Evolutionary conservation across 148 eudicot genomes (phyloP).

Genomic region (Persicaria maculosa): DNA sequence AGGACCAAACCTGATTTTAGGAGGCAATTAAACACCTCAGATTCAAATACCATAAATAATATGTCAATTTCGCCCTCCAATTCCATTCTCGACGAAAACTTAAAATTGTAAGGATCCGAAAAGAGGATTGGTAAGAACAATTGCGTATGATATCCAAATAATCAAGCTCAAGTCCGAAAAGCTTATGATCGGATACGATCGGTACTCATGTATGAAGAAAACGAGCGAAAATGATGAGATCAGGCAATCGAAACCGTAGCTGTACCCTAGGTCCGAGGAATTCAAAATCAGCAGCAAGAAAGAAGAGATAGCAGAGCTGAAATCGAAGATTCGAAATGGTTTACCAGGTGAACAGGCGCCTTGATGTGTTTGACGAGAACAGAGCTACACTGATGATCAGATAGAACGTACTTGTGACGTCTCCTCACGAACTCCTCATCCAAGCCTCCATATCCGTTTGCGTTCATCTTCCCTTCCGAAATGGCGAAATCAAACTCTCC

Average conservation of each 20-base stretch:
- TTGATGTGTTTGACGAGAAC: conserved; percentile 69
- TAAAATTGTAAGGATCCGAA: neutral
- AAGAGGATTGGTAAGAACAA: neutral
- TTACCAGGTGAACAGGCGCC: conserved; percentile 76
- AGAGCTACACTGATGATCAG: conserved; percentile 63
- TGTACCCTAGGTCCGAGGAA: neutral
- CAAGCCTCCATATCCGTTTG: conserved; percentile 24
- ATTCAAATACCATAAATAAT: neutral
- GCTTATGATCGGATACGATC: no score
- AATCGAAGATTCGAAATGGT: neutral
- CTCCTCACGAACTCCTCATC: conserved; percentile 50
- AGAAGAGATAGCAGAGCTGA: conserved; percentile 1
- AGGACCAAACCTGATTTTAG: conserved; percentile 49
- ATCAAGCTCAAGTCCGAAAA: neutral
- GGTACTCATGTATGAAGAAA: neutral
- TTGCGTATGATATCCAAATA: conserved; percentile 5
- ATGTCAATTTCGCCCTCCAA: neutral
- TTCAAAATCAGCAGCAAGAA: neutral
- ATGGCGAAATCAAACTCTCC: neutral
- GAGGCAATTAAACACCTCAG: neutral
- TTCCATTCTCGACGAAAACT: neutral
- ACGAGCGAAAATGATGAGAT: conserved; percentile 2
- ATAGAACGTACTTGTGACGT: conserved; percentile 50
- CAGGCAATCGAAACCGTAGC: neutral
- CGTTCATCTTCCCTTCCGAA: conserved; percentile 27